Percentiles rank a stretch among this genome's conserved stretches.
These are phyloP conservation scores for Xerocomus brunneocitrinus DNA, from an alignment of 768 basidiomycete genomes.

Conservation along the genomic window DNA sequence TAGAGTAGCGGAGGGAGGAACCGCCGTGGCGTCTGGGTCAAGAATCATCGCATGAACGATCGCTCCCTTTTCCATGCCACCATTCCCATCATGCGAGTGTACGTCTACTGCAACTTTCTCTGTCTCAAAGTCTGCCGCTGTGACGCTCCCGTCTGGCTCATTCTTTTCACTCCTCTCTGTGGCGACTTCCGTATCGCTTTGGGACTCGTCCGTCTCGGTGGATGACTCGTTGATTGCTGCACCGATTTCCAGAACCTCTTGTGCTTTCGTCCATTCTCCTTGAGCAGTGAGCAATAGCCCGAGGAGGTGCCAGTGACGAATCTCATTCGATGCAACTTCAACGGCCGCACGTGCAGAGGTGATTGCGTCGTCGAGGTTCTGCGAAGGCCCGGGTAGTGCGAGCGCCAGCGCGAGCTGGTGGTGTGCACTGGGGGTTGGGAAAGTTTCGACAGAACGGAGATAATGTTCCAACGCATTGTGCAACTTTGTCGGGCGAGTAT, in stretches of 20 bases:
- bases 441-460: constrained; percentile 41
- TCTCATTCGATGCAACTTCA: constrained; percentile 55
- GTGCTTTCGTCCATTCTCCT: constrained; percentile 77
- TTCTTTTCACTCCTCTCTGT: constrained; percentile 10
- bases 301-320: constrained; percentile 88
- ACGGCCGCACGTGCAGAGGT: constrained; percentile 66
- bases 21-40: constrained; percentile 18
- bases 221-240: constrained; percentile 49
- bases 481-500: constrained; percentile 56
- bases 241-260: constrained; percentile 74
- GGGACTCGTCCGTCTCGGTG: constrained; percentile 32
- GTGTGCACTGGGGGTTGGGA: constrained; percentile 54
- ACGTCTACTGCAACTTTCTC: constrained; percentile 5
- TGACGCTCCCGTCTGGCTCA: neutral
- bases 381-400: constrained; percentile 56
- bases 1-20: constrained; percentile 42
- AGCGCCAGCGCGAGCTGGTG: constrained; percentile 81
- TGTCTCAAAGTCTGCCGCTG: constrained; percentile 10
- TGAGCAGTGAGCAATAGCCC: constrained; percentile 74
- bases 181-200: constrained; percentile 20
- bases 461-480: constrained; percentile 51
- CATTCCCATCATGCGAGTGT: neutral
- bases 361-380: constrained; percentile 66
- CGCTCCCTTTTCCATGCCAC: neutral
- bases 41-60: constrained; percentile 27